Percentiles rank a stretch among this genome's conserved stretches.
Evolutionary conservation across 1,284 basidiomycete species (phyloP).

Genomic region (Ustilago bromivora): DNA sequence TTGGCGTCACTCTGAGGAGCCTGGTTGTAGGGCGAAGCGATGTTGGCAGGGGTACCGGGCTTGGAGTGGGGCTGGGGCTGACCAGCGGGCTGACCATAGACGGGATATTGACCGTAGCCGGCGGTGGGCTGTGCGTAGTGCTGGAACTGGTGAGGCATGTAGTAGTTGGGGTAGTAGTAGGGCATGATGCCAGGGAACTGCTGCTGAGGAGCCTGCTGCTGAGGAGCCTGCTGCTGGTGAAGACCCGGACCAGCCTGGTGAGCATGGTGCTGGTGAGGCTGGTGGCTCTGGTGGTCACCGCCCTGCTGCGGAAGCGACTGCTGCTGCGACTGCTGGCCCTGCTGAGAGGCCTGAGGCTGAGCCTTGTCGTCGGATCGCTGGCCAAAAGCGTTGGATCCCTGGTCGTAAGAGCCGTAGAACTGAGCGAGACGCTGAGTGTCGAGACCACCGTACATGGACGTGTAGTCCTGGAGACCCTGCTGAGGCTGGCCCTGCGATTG

Average conservation of each 20-base stretch:
- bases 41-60: slow-evolving; percentile 61
- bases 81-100: slow-evolving; percentile 62
- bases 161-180: slow-evolving; percentile 70
- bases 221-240: slow-evolving; percentile 61
- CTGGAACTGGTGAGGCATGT: slow-evolving; percentile 70
- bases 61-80: slow-evolving; percentile 64
- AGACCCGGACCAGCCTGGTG: slow-evolving; percentile 53
- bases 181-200: slow-evolving; percentile 68
- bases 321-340: slow-evolving; percentile 51
- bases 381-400: slow-evolving; percentile 52
- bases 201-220: slow-evolving; percentile 62
- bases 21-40: slow-evolving; percentile 64
- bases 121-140: slow-evolving; percentile 67
- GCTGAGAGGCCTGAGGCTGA: slow-evolving; percentile 42
- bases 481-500: slow-evolving; percentile 48
- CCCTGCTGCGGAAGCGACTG: slow-evolving; percentile 46
- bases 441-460: slow-evolving; percentile 63
- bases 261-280: slow-evolving; percentile 41
- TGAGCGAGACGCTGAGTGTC: slow-evolving; percentile 63
- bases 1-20: slow-evolving; percentile 47
- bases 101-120: slow-evolving; percentile 68
- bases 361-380: slow-evolving; percentile 52
- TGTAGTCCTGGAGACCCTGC: slow-evolving; percentile 54
- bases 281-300: slow-evolving; percentile 40
- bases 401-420: slow-evolving; percentile 65